A percentile compares a stretch with the other conserved stretches of the same genome.
These are phyloP conservation scores for Eucalyptus erythrocorys DNA, from an alignment of 345 rosid genomes.

Conservation along the genomic window DNA sequence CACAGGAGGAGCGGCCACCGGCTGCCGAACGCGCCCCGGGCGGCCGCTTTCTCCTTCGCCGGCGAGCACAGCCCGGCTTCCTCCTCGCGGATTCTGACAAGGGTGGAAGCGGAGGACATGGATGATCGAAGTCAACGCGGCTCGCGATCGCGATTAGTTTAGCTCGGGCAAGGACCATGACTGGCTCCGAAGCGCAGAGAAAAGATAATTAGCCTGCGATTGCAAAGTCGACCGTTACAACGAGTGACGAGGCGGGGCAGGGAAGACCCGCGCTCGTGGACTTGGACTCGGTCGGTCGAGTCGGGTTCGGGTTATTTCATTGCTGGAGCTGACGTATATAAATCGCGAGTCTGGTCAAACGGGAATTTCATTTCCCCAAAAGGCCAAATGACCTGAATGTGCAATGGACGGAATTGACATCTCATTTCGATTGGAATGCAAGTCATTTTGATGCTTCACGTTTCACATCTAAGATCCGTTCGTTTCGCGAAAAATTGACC, in stretches of 20 bases:
- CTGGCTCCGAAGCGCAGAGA: not conserved
- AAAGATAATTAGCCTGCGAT: not conserved
- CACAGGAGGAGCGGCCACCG: not conserved
- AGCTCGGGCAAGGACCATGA: not conserved
- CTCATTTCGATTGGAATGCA: not conserved
- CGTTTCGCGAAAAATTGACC: too few relatives aligned
- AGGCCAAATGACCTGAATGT: not conserved
- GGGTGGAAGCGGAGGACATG: not conserved
- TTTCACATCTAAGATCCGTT: not conserved
- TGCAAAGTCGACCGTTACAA: not conserved
- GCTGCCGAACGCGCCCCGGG: not conserved
- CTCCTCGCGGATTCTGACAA: not conserved
- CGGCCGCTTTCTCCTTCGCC: conserved; percentile 3
- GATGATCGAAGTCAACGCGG: not conserved
- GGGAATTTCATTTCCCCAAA: not conserved
- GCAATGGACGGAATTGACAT: not conserved
- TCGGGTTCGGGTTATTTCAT: not conserved
- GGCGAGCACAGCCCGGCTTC: conserved; percentile 3
- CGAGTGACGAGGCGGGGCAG: not conserved
- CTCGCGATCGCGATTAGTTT: not conserved
- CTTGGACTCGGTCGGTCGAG: not conserved
- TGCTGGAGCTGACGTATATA: not conserved
- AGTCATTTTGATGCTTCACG: not conserved
- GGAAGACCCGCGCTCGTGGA: not conserved
- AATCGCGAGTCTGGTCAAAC: not conserved